Evolutionary conservation across 169 alveolate species (phyloP), one percentile per base, ranked within the genome.

Genomic region (Plasmodium yoelii): DNA sequence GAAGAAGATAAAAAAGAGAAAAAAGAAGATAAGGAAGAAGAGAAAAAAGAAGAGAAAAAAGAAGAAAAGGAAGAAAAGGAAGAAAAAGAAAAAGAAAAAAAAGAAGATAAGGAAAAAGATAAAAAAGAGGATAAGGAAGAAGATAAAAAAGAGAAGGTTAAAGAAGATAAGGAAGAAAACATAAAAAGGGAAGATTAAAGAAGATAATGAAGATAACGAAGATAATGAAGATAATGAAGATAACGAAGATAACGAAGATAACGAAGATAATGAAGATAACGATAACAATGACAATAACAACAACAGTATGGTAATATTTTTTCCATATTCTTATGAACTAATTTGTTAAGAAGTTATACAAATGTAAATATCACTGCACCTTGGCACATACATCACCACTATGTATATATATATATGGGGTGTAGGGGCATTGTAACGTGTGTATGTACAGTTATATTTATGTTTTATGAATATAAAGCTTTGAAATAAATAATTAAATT

Each of bases 11-110:
- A 92, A n/a, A 72, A 87, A 12, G 71, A 18, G 9, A 71, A 65
- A 7, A 93, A 94, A 8, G 95, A 94, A 56, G 91, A 94, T 19
- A 88, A 80, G 24, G 56, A 91, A 18, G 73, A 42, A 28, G 94
- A 94, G 22, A 47, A 61, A 4, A 73, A 34, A 15, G 13, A 71
- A 7, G 42, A 55, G 1, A 80, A 60, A 0, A 34, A 10, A 49
- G 56, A 88, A 18, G 68, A 51, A 2, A 69, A 91, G 28, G 94
- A 28, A 22, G 46, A 61, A 0, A 56, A 93, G 64, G 84, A 80
- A 7, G 73, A 67, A 22, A 77, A 13, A 87, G 82, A 49, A 7
- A 63, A 24, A 47, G 64, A 82, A 0, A 82, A 88, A 6, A 51
- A 74, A 28, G 77, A 46, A 18, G 64, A 19, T 12, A 44, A 63